phyloP scores from a whole-genome alignment of 2,329 filamentous ascomycete species.

The Fusarium tricinctum region DNA sequence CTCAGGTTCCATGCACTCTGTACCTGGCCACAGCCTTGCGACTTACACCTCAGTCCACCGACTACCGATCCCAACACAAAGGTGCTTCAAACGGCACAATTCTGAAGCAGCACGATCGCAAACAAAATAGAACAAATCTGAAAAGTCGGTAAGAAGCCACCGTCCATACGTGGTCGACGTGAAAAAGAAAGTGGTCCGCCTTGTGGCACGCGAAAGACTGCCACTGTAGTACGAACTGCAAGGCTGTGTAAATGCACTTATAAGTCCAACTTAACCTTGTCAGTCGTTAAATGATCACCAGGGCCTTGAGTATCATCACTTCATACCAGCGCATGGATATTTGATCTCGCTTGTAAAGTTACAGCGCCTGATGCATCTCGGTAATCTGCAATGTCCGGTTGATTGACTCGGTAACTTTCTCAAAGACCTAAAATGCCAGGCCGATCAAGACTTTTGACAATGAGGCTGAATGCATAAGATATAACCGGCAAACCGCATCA shows the following conservation, averaged over 20 bases:
- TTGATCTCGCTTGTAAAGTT: not conserved
- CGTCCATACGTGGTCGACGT: not conserved
- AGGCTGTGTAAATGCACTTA: conserved; percentile 6
- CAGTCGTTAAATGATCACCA: not conserved
- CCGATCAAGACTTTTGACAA: not conserved
- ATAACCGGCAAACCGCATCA: conserved; percentile 20
- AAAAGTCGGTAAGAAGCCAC: conserved; percentile 14
- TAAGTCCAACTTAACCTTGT: not conserved
- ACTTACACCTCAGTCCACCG: too few relatives aligned
- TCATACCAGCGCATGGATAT: not conserved
- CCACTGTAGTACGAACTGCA: conserved; percentile 13
- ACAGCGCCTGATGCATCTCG: conserved; percentile 1
- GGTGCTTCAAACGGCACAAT: not conserved
- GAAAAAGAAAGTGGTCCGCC: not conserved
- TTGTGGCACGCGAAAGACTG: not conserved
- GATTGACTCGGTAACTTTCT: not conserved
- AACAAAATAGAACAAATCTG: not conserved
- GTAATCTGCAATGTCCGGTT: not conserved
- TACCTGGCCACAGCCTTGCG: too few relatives aligned
- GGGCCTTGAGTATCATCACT: conserved; percentile 1
- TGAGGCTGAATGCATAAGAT: not conserved
- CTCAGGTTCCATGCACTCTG: too few relatives aligned
- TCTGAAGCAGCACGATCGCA: not conserved
- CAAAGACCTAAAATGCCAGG: not conserved
- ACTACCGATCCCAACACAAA: not conserved